Base-by-base conservation (phyloP, 2,329 filamentous ascomycete species). In the Fusarium pseudonygamai region DNA sequence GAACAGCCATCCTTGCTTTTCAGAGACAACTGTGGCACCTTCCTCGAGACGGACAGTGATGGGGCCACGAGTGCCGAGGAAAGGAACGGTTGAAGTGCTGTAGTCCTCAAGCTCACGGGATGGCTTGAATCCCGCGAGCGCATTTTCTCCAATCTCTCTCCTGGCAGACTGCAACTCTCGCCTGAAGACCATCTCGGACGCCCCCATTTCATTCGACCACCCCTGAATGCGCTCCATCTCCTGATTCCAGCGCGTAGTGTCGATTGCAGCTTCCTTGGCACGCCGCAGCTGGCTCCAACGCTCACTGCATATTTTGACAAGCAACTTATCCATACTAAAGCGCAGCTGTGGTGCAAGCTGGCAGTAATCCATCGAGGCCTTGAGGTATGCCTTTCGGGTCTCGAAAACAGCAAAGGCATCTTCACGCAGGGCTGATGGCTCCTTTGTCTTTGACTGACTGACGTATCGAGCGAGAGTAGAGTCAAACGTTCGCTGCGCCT, bases 341-440 rank as follows among this genome's bases (percentile, higher is more conserved):
- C 96, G 91, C 50, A 98, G 84, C 81, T 98, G 94, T 2, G 96
- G 95, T 3, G 93, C 94, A 75, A 94, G 88, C 74, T 96, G 90
- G 77, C 94, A 97, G 80, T 95, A 98, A 82, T 99, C 96, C 89
- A 99, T 91, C 20, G 94, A 95, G 3, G 95, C 93, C 80, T 95
- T 96, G 47, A 98, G 86, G 80, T 99, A 99, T 37, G 91, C 90
- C 79, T 96, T 97, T 66, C 96, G 90, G 30, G 94, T 93, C 85
- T 98, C 96, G 80, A 97, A 96, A 42, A 98, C 90, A 80, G 96
- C 92, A 78, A 99, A 99, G 1, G 96, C 96, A 82, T 99, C 96
- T 82, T 99, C 96, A 68, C 96, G 89, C 63, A 99, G 86, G 3
- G 95, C 90, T 0, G 95, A 98, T 0, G 96, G 90, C 82, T 99